A percentile compares a stretch with the other conserved stretches of the same genome.
Conservation (phyloP, 495 filamentous ascomycete species). For the Aspergillus ellipticus region DNA sequence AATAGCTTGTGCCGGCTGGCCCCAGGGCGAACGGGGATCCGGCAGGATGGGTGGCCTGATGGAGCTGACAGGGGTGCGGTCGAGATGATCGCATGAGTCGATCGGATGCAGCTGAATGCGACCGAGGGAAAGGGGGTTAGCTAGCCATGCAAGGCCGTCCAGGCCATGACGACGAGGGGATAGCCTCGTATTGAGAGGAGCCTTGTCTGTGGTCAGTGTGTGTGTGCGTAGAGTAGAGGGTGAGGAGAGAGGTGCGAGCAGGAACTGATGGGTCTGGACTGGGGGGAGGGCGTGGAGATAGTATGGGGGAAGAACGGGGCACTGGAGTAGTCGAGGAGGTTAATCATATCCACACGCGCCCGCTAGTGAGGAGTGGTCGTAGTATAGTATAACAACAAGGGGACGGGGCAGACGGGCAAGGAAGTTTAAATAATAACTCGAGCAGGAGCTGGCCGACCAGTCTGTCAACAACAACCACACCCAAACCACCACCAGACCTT, state of each 20-base stretch:
- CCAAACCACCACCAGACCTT: too few species aligned
- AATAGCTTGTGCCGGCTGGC: neutral
- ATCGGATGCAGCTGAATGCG: neutral
- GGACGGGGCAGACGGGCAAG: neutral
- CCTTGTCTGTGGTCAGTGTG: neutral
- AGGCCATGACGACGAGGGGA: neutral
- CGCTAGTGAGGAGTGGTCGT: too few species aligned
- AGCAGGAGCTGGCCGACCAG: too few species aligned
- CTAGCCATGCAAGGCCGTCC: neutral
- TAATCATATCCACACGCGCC: conserved; percentile 5
- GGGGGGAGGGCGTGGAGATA: conserved; percentile 14
- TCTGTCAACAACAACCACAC: neutral
- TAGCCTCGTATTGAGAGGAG: neutral
- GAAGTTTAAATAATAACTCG: too few species aligned
- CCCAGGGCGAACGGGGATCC: neutral
- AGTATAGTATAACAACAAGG: conserved; percentile 2
- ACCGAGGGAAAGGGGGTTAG: neutral
- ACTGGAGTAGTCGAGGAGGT: conserved; percentile 2
- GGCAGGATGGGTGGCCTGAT: neutral
- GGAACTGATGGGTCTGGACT: neutral
- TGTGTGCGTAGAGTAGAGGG: too few species aligned
- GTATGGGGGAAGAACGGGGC: neutral
- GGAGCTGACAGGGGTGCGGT: neutral
- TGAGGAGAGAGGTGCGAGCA: neutral
- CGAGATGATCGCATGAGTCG: neutral